phyloP scores from a whole-genome alignment of 768 basidiomycete genomes.

The Asterophora parasitica region DNA sequence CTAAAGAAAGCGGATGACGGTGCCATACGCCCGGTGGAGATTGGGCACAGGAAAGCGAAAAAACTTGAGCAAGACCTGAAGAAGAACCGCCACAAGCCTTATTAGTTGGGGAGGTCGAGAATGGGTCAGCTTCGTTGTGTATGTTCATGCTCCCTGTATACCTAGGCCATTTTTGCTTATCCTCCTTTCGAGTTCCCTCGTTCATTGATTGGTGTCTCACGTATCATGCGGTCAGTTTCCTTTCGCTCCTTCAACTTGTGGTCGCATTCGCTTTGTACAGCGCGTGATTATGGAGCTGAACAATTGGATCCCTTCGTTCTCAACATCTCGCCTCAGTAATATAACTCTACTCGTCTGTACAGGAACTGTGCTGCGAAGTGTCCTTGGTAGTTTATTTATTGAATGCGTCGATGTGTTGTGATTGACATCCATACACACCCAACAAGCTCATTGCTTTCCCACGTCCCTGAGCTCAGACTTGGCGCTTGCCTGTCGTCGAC shows the following conservation, averaged over 20 bases:
- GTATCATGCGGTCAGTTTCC: not conserved
- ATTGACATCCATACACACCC: too few relatives aligned
- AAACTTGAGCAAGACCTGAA: constrained; percentile 87
- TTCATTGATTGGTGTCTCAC: not conserved
- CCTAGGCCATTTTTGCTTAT: constrained; percentile 11
- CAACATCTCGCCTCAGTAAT: too few relatives aligned
- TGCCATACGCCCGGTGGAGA: constrained; percentile 85
- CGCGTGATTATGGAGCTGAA: too few relatives aligned
- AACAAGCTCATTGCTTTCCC: not conserved
- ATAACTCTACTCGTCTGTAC: too few relatives aligned
- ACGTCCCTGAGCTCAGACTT: not conserved
- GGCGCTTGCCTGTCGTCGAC: not conserved
- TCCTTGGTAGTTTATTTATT: too few relatives aligned
- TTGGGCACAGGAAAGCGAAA: constrained; percentile 89
- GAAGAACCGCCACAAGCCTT: constrained; percentile 87
- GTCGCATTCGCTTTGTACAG: not conserved
- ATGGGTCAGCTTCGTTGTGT: constrained; percentile 6
- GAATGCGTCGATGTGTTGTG: too few relatives aligned
- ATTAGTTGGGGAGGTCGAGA: constrained; percentile 33
- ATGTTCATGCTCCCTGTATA: constrained; percentile 12
- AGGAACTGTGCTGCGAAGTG: too few relatives aligned
- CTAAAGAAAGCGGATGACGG: constrained; percentile 90
- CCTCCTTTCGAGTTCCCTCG: constrained; percentile 1
- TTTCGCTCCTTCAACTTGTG: not conserved
- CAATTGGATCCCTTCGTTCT: too few relatives aligned